Percentiles rank a stretch among this genome's conserved stretches.
phyloP scores from a whole-genome alignment of 1,284 basidiomycete species.

The Austroboletus niveus region DNA sequence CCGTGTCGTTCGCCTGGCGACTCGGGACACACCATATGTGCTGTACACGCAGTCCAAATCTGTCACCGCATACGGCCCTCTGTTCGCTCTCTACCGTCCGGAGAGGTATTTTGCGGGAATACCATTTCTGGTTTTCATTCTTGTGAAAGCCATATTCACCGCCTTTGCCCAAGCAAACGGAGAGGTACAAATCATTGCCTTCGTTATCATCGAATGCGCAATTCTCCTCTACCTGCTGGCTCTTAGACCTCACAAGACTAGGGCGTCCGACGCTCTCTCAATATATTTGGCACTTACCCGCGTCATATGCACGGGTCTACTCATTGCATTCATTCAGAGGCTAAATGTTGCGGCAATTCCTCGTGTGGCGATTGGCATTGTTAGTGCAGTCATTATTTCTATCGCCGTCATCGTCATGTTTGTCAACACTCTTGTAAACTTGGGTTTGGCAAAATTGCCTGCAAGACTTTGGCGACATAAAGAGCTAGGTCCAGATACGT shows the following conservation, averaged over 20 bases:
- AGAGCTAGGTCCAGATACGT: conserved; percentile 10
- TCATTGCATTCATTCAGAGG: conserved; percentile 66
- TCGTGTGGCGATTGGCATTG: conserved; percentile 71
- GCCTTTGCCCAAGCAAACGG: conserved; percentile 67
- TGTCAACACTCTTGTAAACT: conserved; percentile 53
- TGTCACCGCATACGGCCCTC: conserved; percentile 43
- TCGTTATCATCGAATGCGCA: conserved; percentile 67
- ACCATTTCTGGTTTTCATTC: conserved; percentile 51
- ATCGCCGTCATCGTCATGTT: conserved; percentile 59
- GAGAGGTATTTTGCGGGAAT: conserved; percentile 59
- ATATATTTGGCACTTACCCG: conserved; percentile 63
- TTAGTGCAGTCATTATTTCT: conserved; percentile 60
- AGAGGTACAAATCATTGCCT: conserved; percentile 68
- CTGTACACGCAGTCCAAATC: conserved; percentile 38
- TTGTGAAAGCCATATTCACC: conserved; percentile 71
- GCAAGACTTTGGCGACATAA: conserved; percentile 12
- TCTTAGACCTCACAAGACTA: conserved; percentile 55
- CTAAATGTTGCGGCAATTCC: conserved; percentile 65
- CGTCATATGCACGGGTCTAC: conserved; percentile 58
- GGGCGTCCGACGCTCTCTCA: conserved; percentile 60
- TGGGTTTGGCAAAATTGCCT: conserved; percentile 36
- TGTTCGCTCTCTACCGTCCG: conserved; percentile 56
- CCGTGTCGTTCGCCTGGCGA: conserved; percentile 44
- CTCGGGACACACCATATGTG: conserved; percentile 35
- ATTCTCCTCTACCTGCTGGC: conserved; percentile 55